phyloP scores from a whole-genome alignment of 192 early-diverging fungal genomes.

The Backusella sp. region DNA sequence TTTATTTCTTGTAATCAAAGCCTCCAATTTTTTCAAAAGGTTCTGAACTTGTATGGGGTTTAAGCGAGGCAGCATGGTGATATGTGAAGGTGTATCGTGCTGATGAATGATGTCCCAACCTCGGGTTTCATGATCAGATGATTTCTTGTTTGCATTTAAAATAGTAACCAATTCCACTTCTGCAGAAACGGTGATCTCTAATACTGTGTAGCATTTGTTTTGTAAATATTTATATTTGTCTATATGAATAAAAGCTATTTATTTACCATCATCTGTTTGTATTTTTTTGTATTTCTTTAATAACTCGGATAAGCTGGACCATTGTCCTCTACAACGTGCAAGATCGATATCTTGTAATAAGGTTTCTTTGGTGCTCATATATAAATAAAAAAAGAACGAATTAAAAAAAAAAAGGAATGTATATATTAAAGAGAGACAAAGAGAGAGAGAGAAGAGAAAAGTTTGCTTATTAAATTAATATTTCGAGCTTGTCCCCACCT shows the following conservation, averaged over 20 bases:
- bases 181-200: background rate
- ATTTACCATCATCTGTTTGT: slow-evolving; percentile 41
- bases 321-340: slow-evolving; percentile 20
- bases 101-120: slow-evolving; percentile 14
- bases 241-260: background rate
- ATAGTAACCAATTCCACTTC: slow-evolving; percentile 3
- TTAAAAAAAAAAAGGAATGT: background rate
- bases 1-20: background rate
- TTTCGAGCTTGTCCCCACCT: no score
- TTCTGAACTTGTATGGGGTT: background rate
- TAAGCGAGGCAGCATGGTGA: background rate
- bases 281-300: slow-evolving; percentile 47
- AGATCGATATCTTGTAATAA: background rate
- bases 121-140: background rate
- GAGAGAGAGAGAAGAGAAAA: background rate
- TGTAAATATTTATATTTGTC: background rate
- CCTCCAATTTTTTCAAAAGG: background rate
- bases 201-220: background rate
- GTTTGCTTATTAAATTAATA: no score
- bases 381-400: background rate
- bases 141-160: slow-evolving; percentile 2
- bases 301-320: slow-evolving; percentile 41
- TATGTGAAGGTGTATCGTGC: slow-evolving; percentile 4
- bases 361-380: background rate
- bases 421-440: background rate